Evolutionary conservation across 768 basidiomycete genomes (phyloP).

Genomic region (Amanita fuliginea): DNA sequence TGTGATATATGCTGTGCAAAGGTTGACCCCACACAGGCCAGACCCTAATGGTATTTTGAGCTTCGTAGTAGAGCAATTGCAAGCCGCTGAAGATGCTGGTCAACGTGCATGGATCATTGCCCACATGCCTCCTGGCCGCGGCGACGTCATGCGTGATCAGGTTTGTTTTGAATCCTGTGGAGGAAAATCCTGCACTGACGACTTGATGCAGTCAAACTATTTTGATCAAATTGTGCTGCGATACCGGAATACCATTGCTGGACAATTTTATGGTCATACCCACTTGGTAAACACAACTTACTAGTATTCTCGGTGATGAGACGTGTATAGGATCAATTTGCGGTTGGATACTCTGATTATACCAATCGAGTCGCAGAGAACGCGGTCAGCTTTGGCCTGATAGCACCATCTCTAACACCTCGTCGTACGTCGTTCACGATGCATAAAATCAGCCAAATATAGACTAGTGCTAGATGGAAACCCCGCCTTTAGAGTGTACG

Average conservation of each 20-base stretch:
- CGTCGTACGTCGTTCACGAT: constrained; percentile 24
- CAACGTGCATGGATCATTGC: constrained; percentile 54
- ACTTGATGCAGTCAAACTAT: constrained; percentile 34
- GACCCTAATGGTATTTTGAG: constrained; percentile 53
- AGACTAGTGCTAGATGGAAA: constrained; percentile 29
- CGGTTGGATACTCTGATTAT: constrained; percentile 48
- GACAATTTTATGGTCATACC: constrained; percentile 52
- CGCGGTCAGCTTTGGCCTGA: constrained; percentile 35
- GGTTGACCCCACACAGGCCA: constrained; percentile 10
- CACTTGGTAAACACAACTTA: constrained; percentile 23
- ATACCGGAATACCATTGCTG: constrained; percentile 47
- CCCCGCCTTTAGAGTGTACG: constrained; percentile 48
- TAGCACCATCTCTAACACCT: constrained; percentile 49
- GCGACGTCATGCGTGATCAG: constrained; percentile 41
- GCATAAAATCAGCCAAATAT: neutral
- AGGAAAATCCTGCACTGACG: neutral
- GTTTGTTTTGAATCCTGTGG: constrained; percentile 15
- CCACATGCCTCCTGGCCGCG: constrained; percentile 43
- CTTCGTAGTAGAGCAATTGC: constrained; percentile 42
- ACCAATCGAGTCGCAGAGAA: constrained; percentile 29
- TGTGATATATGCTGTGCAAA: neutral
- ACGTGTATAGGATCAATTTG: constrained; percentile 39
- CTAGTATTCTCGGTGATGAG: neutral
- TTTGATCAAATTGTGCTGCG: constrained; percentile 52
- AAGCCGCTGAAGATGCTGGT: constrained; percentile 47